These are phyloP conservation scores for Hygrocybe coccinea DNA, from an alignment of 768 basidiomycete species.

Conservation along the genomic window DNA sequence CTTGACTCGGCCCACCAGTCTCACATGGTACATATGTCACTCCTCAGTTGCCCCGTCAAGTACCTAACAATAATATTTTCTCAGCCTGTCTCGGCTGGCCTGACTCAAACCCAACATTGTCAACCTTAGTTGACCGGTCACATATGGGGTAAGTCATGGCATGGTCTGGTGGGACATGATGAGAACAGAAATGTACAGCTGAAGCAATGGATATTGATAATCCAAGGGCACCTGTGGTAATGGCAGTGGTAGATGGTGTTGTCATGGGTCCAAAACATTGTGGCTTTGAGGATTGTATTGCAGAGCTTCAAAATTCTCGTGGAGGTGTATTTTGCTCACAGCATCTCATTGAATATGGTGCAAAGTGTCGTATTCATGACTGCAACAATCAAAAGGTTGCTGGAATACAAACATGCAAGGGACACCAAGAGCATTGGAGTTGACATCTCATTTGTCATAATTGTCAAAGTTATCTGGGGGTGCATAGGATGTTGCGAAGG, in stretches of 20 bases:
- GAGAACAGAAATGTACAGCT: neutral
- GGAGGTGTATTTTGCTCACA: neutral
- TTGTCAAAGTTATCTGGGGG: neutral
- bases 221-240: constrained; percentile 1
- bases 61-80: too few relatives aligned
- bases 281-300: constrained; percentile 8
- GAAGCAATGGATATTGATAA: neutral
- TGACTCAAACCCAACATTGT: too few relatives aligned
- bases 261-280: constrained; percentile 13
- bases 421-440: constrained; percentile 1
- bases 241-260: constrained; percentile 15
- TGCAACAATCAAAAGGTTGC: neutral
- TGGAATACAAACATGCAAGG: constrained; percentile 1
- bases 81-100: too few relatives aligned
- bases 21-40: too few relatives aligned
- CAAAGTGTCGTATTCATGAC: constrained; percentile 3
- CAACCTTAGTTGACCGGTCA: too few relatives aligned
- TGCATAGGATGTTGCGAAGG: too few relatives aligned
- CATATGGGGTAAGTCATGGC: too few relatives aligned
- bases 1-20: too few relatives aligned
- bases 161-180: too few relatives aligned
- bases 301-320: constrained; percentile 3
- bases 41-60: too few relatives aligned
- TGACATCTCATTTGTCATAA: neutral
- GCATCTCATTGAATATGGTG: constrained; percentile 1